Evolutionary conservation across 1,284 basidiomycete species (phyloP).

Genomic region (Kalmanozyma brasiliensis): DNA sequence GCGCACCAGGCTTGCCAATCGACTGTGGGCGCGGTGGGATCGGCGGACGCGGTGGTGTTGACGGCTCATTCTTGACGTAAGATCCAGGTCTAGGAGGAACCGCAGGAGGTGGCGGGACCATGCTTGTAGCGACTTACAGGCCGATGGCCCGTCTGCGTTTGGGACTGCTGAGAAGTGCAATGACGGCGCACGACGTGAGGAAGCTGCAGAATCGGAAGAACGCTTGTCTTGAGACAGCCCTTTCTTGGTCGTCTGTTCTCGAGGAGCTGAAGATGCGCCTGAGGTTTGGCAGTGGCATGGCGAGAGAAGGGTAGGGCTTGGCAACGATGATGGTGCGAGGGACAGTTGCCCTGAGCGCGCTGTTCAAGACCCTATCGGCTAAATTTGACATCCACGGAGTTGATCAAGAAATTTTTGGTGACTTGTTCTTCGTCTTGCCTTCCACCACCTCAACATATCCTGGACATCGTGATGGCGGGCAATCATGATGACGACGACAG

Average conservation of each 20-base stretch:
- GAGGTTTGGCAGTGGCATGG: constrained; percentile 59
- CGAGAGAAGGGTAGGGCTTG: constrained; percentile 2
- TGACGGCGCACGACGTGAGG: constrained; percentile 57
- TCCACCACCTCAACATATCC: background rate
- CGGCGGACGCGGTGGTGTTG: background rate
- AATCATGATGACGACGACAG: constrained; percentile 6
- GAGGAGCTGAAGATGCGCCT: constrained; percentile 61
- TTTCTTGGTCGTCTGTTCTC: constrained; percentile 55
- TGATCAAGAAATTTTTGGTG: background rate
- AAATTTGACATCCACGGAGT: no score
- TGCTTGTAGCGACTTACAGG: constrained; percentile 7
- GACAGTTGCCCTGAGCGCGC: no score
- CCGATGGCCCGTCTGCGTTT: constrained; percentile 49
- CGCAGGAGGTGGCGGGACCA: background rate
- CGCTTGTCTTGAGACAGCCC: constrained; percentile 58
- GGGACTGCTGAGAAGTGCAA: constrained; percentile 58
- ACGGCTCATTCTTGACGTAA: no score
- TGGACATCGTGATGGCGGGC: background rate
- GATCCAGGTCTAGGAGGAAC: constrained; percentile 5
- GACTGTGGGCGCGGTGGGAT: constrained; percentile 5
- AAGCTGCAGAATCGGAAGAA: constrained; percentile 64
- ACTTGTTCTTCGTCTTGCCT: background rate
- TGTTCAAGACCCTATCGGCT: no score
- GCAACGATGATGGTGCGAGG: no score
- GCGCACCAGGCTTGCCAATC: background rate